Evolutionary conservation across 768 basidiomycete genomes (phyloP), one percentile per base, ranked within the genome.

Genomic region (Boletellus ananas): DNA sequence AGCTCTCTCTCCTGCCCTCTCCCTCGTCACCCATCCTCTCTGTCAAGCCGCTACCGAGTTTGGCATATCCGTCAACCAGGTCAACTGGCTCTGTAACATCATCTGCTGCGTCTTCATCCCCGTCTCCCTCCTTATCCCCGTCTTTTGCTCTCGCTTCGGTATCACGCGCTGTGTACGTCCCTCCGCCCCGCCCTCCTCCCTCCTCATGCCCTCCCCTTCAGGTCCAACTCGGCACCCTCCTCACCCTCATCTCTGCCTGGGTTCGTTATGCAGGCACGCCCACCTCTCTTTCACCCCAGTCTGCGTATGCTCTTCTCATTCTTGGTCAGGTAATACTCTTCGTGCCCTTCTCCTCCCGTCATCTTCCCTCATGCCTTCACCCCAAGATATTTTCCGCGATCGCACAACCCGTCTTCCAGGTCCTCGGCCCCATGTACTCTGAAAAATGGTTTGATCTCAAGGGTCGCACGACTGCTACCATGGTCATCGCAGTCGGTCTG

Each of bases 1-100:
- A 42, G 74, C 52, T 27, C 14, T 9, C 18, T n/a, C 1, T 14
- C 20, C 4, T 14, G 1, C 27, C 14, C 14, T 6, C 20, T 7
- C 23, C 2, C 3, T 48, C 3, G 14, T 17, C 11, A 29, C 36
- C 8, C 16, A 18, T 17, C 6, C 12, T 23, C 18, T 10, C 36
- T 34, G 36, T 53, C n/a, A 37, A 90, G 87, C 78, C 58, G 76
- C 79, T 11, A 57, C 59, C 3, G 81, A 87, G 34, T 90, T 90
- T 56, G 69, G 72, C n/a, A 80, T 90, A 53, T 78, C 83, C 0
- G 68, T 90, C 17, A 73, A 82, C 65, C 69, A 86, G 64, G 83
- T 89, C 13, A 91, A 88, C 57, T 92, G 91, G 90, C 71, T 93
- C 2, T 83, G 85, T 10, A 92, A 87, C 58, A 73, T 85, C 45